Evolutionary conservation across 2,329 filamentous ascomycete genomes (phyloP).

Genomic region (Endothia cerciana): DNA sequence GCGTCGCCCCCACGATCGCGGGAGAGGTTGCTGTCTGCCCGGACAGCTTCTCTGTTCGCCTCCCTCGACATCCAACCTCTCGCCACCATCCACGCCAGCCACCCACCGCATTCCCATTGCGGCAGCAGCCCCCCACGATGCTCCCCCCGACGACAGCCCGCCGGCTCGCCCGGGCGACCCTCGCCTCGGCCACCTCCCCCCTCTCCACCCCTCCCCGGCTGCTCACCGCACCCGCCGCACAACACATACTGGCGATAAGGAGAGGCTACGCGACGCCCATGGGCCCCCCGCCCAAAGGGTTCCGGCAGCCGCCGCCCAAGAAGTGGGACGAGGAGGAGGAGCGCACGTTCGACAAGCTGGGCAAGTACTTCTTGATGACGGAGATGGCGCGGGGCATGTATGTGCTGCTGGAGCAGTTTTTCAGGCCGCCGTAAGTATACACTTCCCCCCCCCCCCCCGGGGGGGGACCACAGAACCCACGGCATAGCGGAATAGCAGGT

Average conservation of each 20-base stretch:
- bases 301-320: slow-evolving; percentile 74
- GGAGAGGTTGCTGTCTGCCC: not conserved
- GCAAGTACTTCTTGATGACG: slow-evolving; percentile 92
- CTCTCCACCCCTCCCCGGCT: slow-evolving; percentile 10
- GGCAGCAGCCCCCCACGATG: slow-evolving; percentile 16
- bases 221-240: slow-evolving; percentile 13
- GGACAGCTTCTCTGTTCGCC: not conserved
- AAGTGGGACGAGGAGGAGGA: slow-evolving; percentile 83
- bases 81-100: not conserved
- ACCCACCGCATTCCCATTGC: not conserved
- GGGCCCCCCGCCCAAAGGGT: slow-evolving; percentile 78
- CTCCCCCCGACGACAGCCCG: slow-evolving; percentile 24
- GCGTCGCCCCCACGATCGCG: not conserved
- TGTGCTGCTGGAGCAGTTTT: slow-evolving; percentile 95
- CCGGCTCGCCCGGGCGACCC: slow-evolving; percentile 30
- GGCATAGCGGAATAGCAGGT: not conserved
- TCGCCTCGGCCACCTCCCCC: slow-evolving; percentile 14
- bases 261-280: slow-evolving; percentile 67
- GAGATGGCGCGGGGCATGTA: slow-evolving; percentile 99
- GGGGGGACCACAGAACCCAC: too few species aligned
- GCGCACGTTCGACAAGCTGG: slow-evolving; percentile 77
- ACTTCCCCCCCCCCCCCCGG: not conserved
- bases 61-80: not conserved
- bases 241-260: slow-evolving; percentile 8
- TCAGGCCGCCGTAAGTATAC: slow-evolving; percentile 89